phyloP scores from a whole-genome alignment of 1,284 basidiomycete species.

The Apiotrichum laibachii region DNA sequence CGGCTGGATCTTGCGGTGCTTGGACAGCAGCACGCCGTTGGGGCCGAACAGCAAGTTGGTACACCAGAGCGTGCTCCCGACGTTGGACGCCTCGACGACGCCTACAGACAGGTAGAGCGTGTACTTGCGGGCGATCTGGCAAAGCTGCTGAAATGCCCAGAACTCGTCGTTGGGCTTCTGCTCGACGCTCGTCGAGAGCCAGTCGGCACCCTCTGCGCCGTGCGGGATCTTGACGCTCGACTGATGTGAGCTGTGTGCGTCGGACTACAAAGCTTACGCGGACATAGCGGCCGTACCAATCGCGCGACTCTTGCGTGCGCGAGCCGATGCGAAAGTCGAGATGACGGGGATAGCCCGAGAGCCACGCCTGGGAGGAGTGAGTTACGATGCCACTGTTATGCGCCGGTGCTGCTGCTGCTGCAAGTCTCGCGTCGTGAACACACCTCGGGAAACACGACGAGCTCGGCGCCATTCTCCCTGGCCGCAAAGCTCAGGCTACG shows the following conservation, averaged over 20 bases:
- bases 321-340: constrained; percentile 34
- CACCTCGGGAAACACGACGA: constrained; percentile 68
- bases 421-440: background rate
- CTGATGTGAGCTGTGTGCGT: constrained; percentile 10
- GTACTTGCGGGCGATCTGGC: constrained; percentile 24
- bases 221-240: constrained; percentile 23
- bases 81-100: constrained; percentile 62
- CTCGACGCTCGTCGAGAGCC: constrained; percentile 17
- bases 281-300: constrained; percentile 53
- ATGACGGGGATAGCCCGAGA: constrained; percentile 47
- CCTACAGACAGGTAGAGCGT: constrained; percentile 64
- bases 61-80: constrained; percentile 66
- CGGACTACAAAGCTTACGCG: constrained; percentile 19
- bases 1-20: constrained; percentile 70
- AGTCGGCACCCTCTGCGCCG: constrained; percentile 22
- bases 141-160: constrained; percentile 26
- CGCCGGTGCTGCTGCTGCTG: too few relatives aligned
- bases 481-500: constrained; percentile 57
- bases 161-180: constrained; percentile 14
- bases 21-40: constrained; percentile 59
- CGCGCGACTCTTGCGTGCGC: constrained; percentile 30
- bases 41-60: constrained; percentile 66
- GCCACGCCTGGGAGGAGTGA: constrained; percentile 55
- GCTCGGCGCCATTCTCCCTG: constrained; percentile 57
- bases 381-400: background rate